These are phyloP conservation scores for Suillus subaureus DNA, from an alignment of 768 basidiomycete genomes.

Conservation along the genomic window DNA sequence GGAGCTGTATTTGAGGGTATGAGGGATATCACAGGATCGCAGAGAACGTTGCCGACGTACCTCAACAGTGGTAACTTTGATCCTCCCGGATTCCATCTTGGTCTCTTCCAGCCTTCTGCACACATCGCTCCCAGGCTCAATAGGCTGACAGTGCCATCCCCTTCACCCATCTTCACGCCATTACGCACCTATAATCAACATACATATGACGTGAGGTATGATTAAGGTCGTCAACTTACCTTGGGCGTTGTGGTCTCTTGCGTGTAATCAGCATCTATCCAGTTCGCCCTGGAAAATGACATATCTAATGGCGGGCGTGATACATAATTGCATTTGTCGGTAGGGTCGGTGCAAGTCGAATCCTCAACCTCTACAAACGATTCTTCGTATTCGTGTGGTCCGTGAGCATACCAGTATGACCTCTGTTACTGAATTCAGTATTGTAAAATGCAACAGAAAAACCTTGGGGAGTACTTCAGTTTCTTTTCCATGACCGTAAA, in stretches of 20 bases:
- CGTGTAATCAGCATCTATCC: slow-evolving; percentile 87
- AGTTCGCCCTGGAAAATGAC: slow-evolving; percentile 59
- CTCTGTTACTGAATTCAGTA: not conserved
- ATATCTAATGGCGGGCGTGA: slow-evolving; percentile 51
- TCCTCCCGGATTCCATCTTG: slow-evolving; percentile 91
- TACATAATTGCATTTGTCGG: slow-evolving; percentile 41
- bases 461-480: slow-evolving; percentile 65
- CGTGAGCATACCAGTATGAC: slow-evolving; percentile 65
- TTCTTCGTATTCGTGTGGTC: slow-evolving; percentile 69
- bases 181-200: slow-evolving; percentile 54
- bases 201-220: not conserved
- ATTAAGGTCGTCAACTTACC: slow-evolving; percentile 31
- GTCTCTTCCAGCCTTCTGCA: slow-evolving; percentile 89
- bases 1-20: slow-evolving; percentile 52
- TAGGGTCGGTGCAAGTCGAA: slow-evolving; percentile 47
- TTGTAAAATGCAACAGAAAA: slow-evolving; percentile 6
- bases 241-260: slow-evolving; percentile 62
- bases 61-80: slow-evolving; percentile 85
- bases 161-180: slow-evolving; percentile 92
- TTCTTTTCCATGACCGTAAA: slow-evolving; percentile 95
- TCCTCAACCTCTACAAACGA: slow-evolving; percentile 45
- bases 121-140: slow-evolving; percentile 95
- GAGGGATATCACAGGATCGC: not conserved
- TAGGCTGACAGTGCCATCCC: slow-evolving; percentile 90
- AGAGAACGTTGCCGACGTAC: slow-evolving; percentile 40